A percentile compares a stretch with the other conserved stretches of the same genome.
These are phyloP conservation scores for Candida insectalens DNA, from an alignment of 805 yeast species.

Conservation along the genomic window DNA sequence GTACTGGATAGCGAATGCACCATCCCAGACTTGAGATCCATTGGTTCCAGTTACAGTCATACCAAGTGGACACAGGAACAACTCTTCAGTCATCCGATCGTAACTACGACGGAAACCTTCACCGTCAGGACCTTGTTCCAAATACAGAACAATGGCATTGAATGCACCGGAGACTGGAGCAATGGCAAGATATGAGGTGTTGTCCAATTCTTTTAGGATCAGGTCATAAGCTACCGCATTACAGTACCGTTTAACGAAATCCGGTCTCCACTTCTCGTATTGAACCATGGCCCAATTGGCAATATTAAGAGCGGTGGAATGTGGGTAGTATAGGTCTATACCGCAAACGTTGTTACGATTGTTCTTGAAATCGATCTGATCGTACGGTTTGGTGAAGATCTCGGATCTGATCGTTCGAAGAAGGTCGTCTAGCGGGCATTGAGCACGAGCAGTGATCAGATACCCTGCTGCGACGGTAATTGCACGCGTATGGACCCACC, in stretches of 20 bases:
- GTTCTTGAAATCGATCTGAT: constrained; percentile 52
- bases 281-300: constrained; percentile 49
- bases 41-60: constrained; percentile 94
- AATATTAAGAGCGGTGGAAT: constrained; percentile 53
- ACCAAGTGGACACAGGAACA: constrained; percentile 85
- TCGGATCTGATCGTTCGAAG: constrained; percentile 62
- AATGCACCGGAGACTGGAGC: constrained; percentile 93
- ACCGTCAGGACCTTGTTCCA: constrained; percentile 65
- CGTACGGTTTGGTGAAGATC: constrained; percentile 61
- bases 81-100: constrained; percentile 59
- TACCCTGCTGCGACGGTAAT: constrained; percentile 85
- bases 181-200: constrained; percentile 75
- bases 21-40: constrained; percentile 97
- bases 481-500: constrained; percentile 99
- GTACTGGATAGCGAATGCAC: constrained; percentile 83
- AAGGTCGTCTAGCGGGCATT: constrained; percentile 55
- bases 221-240: constrained; percentile 48
- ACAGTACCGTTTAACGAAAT: constrained; percentile 50
- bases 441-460: constrained; percentile 44
- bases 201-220: constrained; percentile 61
- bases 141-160: constrained; percentile 59
- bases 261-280: constrained; percentile 72
- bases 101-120: constrained; percentile 43
- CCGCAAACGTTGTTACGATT: constrained; percentile 85
- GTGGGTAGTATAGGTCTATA: constrained; percentile 91